Base-by-base conservation (phyloP, 2,329 filamentous ascomycete species). In the Fusarium napiforme region DNA sequence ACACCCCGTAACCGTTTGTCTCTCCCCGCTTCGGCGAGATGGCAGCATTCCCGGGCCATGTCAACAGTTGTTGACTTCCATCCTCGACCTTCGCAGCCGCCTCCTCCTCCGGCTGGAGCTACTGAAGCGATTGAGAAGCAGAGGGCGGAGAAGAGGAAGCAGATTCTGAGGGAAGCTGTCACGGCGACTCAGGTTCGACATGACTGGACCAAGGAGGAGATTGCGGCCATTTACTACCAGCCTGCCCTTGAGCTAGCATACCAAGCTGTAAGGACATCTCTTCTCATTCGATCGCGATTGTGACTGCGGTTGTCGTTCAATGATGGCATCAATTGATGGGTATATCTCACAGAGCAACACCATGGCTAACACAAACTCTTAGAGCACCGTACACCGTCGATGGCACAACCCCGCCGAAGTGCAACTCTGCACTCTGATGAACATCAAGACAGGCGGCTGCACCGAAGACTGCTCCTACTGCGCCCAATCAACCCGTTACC, bases 391-490 rank as follows among this genome's bases (percentile, higher is more conserved):
- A 64, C 95, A 97, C 83, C 91, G 94, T 50, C 92, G 92, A 77
- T 97, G 97, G 85, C 95, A 97, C 84, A 89, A 93, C 79, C 93
- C 95, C 11, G 87, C 91, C 52, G 91, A 93, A 34, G 93, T 97
- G 72, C 95, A 97, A 83, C 92, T 97, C 83, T 97, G 95, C 85
- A 97, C 95, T 0, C 87, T 97, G 66, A 97, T 97, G 93, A 97
- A 97, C 86, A 97, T 97, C 86, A 97, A 97, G 82, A 97, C 94
- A 14, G 95, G 95, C 61, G 95, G 95, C 53, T 97, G 95, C 84
- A 94, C 90, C 76, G 95, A 97, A 82, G 95, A 97, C 83, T 97
- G 95, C 84, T 94, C 92, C 30, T 97, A 97, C 89, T 97, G 94
- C 82, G 93, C 94, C 5, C 94, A 97, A 83, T 95, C 94, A 9